Evolutionary conservation across 163 green algal genomes (phyloP), one percentile per base, ranked within the genome.

Genomic region (Chlamydomonas reinhardtii): DNA sequence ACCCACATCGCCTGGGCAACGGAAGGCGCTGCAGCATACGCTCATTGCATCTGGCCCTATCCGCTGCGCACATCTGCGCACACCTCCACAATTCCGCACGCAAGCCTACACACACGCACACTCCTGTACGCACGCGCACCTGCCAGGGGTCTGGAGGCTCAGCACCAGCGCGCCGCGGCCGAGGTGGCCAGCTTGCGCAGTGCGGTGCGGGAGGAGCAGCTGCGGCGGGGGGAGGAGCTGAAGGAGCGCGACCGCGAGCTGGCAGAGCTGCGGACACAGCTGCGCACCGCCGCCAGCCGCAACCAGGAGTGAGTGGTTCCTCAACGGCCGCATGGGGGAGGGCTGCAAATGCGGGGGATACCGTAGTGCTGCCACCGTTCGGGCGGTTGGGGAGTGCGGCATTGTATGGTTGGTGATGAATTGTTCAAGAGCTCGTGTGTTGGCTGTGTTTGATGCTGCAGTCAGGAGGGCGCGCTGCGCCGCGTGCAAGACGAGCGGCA

Each of bases 201-300:
- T 14, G 48, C 72, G 19, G n/a, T 70, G 25, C 77, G 65, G 2
- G 77, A 73, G 37, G 66, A 37, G n/a, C 66, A 29, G 22, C 43
- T 69, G 43, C 65, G 77, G 48, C 31, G 59, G 17, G 15, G 24
- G 16, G 77, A 84, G 77, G 77, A 56, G 29, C 66, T 76, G 0
- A 27, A 11, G n/a, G 66, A 84, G 66, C 77, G 77, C 29, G 77
- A 84, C n/a, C n/a, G 52, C 20, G 77, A 84, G 11, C 37, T 20
- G 11, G 22, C 3, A 6, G 77, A 76, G 48, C 77, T 84, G 77
- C 19, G 24, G 27, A 19, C 25, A 17, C 65, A 64, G 32, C 77
- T 84, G 77, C 65, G 77, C 16, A 52, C 35, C n/a, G 77, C 77
- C 11, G 77, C 77, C 19, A 32, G 20, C 15, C 77, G 71, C 6